phyloP scores from a whole-genome alignment of 2,329 filamentous ascomycete species.

The Epicoccum sorghinum region DNA sequence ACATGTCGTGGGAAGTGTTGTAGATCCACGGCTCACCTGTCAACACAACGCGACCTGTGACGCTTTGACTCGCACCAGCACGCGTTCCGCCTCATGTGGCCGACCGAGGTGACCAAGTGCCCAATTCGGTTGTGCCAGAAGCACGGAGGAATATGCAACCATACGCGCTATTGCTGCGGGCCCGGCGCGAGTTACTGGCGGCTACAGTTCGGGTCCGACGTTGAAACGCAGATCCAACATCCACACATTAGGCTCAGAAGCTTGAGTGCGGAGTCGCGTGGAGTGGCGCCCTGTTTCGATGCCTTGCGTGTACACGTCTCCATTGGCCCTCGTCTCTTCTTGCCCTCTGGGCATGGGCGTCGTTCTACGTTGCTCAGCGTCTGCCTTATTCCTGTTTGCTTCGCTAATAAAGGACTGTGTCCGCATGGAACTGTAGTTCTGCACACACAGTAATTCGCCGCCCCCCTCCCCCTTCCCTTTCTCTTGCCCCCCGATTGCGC shows the following conservation, averaged over 20 bases:
- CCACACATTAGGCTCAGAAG: conserved; percentile 41
- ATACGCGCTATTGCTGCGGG: conserved; percentile 32
- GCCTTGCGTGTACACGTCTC: conserved; percentile 26
- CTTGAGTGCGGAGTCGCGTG: conserved; percentile 39
- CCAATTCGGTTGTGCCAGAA: conserved; percentile 18
- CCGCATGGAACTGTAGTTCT: conserved; percentile 21
- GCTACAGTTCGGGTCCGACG: conserved; percentile 43
- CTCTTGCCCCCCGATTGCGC: conserved; percentile 21
- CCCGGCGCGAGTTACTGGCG: conserved; percentile 36
- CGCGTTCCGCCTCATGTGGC: conserved; percentile 19
- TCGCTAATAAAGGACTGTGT: conserved; percentile 39
- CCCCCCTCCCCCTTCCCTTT: conserved; percentile 23
- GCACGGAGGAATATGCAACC: conserved; percentile 26
- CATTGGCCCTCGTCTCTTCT: conserved; percentile 44
- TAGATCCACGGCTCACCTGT: conserved; percentile 29
- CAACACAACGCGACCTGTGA: conserved; percentile 14
- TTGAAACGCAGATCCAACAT: conserved; percentile 46
- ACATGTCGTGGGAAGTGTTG: conserved; percentile 25
- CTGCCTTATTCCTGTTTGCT: conserved; percentile 39
- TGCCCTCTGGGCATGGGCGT: conserved; percentile 27
- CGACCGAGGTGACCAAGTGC: conserved; percentile 18
- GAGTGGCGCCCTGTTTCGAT: conserved; percentile 46
- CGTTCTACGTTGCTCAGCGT: conserved; percentile 29
- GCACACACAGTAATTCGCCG: conserved; percentile 23
- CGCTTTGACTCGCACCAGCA: conserved; percentile 18